These are phyloP conservation scores for Microbotryomycetes sp. DNA, from an alignment of 1,284 basidiomycete species.

Conservation along the genomic window DNA sequence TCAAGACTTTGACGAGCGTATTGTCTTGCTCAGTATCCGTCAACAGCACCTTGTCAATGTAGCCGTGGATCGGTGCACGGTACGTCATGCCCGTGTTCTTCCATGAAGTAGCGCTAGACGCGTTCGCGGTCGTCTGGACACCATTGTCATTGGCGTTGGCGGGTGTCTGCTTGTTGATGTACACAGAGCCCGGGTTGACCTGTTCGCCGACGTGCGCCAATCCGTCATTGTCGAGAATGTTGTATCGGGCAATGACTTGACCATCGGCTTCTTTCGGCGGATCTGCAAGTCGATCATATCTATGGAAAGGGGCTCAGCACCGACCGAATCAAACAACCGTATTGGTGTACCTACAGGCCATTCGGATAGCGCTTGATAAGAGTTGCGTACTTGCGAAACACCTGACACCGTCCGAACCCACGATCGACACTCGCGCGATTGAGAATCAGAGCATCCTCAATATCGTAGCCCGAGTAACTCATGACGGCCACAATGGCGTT, in stretches of 20 bases:
- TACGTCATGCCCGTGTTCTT: constrained; percentile 84
- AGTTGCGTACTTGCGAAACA: constrained; percentile 89
- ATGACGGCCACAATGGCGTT: constrained; percentile 98
- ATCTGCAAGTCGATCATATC: constrained; percentile 88
- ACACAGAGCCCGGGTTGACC: constrained; percentile 86
- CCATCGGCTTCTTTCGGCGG: constrained; percentile 72
- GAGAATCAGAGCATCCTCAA: constrained; percentile 95
- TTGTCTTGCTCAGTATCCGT: constrained; percentile 91
- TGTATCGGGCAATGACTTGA: constrained; percentile 68
- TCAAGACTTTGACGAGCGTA: constrained; percentile 96
- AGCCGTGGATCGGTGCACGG: constrained; percentile 84
- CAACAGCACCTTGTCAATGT: constrained; percentile 96
- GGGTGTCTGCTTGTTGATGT: constrained; percentile 95
- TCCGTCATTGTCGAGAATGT: constrained; percentile 85
- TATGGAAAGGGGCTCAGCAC: too few species aligned
- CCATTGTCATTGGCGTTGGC: constrained; percentile 66
- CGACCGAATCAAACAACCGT: constrained; percentile 7
- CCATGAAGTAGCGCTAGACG: constrained; percentile 59
- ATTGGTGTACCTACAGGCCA: constrained; percentile 63
- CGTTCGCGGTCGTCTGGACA: constrained; percentile 51
- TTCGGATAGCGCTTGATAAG: constrained; percentile 95
- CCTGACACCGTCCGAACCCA: constrained; percentile 95
- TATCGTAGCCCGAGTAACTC: constrained; percentile 99
- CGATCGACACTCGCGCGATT: constrained; percentile 96
- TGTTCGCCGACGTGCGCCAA: constrained; percentile 91